Conservation (phyloP, 192 early-diverging fungal species). For the Coemansia sp. region DNA sequence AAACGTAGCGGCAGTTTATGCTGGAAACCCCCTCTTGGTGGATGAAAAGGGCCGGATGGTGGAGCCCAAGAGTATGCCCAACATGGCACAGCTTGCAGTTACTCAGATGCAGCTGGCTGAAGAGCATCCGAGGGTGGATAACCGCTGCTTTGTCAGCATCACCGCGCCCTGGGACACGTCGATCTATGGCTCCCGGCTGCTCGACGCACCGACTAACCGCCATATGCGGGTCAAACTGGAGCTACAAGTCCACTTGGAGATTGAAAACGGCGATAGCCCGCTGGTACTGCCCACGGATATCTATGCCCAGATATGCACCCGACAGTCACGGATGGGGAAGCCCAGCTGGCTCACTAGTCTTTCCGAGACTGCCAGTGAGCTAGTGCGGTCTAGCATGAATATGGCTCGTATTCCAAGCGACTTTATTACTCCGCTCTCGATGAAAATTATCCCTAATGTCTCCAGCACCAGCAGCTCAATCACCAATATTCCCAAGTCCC, state of each 20-base stretch:
- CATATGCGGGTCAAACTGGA: constrained; percentile 60
- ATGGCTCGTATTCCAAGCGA: constrained; percentile 4
- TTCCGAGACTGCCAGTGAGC: constrained; percentile 12
- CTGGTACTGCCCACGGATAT: constrained; percentile 61
- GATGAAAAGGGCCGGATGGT: constrained; percentile 61
- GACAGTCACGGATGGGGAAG: constrained; percentile 28
- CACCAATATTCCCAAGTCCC: background rate
- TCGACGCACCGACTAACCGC: constrained; percentile 62
- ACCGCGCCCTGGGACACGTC: constrained; percentile 75
- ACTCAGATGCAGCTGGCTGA: constrained; percentile 47
- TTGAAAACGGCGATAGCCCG: constrained; percentile 58
- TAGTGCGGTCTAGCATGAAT: constrained; percentile 3
- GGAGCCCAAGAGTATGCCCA: background rate
- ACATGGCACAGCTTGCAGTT: constrained; percentile 18
- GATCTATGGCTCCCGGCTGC: constrained; percentile 62
- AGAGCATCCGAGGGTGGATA: constrained; percentile 56
- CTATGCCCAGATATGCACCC: constrained; percentile 58
- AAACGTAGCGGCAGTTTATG: constrained; percentile 2
- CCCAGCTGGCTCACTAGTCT: constrained; percentile 21
- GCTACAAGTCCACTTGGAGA: constrained; percentile 56
- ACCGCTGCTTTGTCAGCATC: constrained; percentile 59
- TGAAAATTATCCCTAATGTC: background rate
- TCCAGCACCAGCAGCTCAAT: background rate
- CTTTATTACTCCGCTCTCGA: constrained; percentile 3
- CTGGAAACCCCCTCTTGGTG: constrained; percentile 47